A percentile compares a stretch with the other conserved stretches of the same genome.
Conservation (phyloP, 1,284 basidiomycete genomes). For the Sanghuangporus weigelae region DNA sequence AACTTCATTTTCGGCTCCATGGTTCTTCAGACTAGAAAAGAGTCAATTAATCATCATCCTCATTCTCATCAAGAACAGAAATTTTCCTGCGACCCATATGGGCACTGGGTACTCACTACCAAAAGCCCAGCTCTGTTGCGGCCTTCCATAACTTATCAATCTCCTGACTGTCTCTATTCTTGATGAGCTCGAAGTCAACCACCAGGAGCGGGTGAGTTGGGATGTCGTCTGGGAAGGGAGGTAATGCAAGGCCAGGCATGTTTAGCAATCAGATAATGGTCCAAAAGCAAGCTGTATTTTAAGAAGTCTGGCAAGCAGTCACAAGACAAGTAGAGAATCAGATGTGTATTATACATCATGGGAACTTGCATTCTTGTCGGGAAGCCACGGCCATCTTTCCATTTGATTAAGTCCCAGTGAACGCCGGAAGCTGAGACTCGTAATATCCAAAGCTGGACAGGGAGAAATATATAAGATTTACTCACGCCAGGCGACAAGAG, state of each 20-base stretch:
- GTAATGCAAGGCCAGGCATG: conserved; percentile 25
- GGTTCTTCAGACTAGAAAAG: conserved; percentile 49
- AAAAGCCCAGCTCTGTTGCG: conserved; percentile 46
- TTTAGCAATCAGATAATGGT: background rate
- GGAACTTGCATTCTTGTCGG: background rate
- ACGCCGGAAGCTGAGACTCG: too few species aligned
- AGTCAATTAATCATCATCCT: background rate
- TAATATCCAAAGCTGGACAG: too few species aligned
- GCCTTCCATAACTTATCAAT: conserved; percentile 45
- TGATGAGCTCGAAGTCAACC: conserved; percentile 44
- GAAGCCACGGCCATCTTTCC: background rate
- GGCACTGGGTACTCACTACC: conserved; percentile 39
- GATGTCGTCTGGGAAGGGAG: conserved; percentile 45
- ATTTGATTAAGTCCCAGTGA: too few species aligned
- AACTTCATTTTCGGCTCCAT: conserved; percentile 50
- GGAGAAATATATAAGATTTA: too few species aligned
- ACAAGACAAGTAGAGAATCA: background rate
- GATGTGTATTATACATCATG: background rate
- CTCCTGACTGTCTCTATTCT: conserved; percentile 32
- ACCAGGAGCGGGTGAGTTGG: conserved; percentile 45
- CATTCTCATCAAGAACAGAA: background rate
- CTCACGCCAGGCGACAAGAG: too few species aligned
- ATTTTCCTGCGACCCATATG: background rate
- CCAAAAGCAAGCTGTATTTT: background rate
- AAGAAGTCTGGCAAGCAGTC: background rate